These are phyloP conservation scores for Dactylonectria macrodidyma DNA, from an alignment of 2,329 filamentous ascomycete genomes.

Conservation along the genomic window DNA sequence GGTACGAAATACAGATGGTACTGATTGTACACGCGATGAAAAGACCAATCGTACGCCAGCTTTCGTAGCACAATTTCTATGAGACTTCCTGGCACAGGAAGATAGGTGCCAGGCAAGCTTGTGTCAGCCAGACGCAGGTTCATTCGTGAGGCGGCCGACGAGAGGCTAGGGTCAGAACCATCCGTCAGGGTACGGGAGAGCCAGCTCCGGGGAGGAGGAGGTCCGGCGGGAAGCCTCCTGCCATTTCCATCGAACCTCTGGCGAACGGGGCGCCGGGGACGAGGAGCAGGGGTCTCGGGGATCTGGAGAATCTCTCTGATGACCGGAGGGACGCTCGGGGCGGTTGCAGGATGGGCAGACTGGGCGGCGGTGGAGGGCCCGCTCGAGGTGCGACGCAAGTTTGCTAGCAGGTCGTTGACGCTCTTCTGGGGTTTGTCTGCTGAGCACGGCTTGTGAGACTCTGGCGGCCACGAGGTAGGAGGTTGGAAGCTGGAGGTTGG, in stretches of 20 bases:
- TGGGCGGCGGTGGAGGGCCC: conserved; percentile 46
- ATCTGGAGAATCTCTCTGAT: conserved; percentile 73
- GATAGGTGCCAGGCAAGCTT: conserved; percentile 62
- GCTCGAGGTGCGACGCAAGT: conserved; percentile 64
- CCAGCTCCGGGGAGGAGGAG: conserved; percentile 74
- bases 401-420: conserved; percentile 74
- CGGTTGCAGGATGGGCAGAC: conserved; percentile 49
- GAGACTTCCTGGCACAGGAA: conserved; percentile 63
- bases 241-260: conserved; percentile 62
- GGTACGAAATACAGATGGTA: conserved; percentile 71
- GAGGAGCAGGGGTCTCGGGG: conserved; percentile 68
- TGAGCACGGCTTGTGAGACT: conserved; percentile 48
- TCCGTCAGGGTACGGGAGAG: conserved; percentile 46
- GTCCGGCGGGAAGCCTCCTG: conserved; percentile 69
- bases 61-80: conserved; percentile 65
- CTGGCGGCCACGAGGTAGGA: conserved; percentile 48
- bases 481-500: conserved; percentile 23
- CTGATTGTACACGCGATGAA: conserved; percentile 69
- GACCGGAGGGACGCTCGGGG: conserved; percentile 71
- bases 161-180: conserved; percentile 31
- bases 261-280: conserved; percentile 61
- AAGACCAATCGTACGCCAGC: conserved; percentile 69
- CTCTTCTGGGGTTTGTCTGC: conserved; percentile 55
- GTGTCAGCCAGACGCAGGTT: conserved; percentile 36
- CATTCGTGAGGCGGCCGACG: conserved; percentile 41